Conservation (phyloP, 495 filamentous ascomycete species). For the Aspergillus biplanus region DNA sequence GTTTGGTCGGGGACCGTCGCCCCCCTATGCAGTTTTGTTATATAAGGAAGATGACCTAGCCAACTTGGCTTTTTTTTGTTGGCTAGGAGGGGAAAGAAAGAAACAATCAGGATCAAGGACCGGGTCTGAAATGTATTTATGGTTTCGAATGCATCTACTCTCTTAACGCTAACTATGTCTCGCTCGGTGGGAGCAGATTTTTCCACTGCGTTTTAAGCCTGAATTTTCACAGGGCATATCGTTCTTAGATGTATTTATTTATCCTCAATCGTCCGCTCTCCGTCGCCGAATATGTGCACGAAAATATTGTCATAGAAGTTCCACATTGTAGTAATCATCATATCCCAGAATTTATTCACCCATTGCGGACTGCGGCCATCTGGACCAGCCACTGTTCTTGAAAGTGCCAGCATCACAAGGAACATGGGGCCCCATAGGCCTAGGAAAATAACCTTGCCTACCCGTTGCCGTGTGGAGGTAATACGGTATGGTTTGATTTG, state of each 20-base stretch:
- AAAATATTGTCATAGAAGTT: constrained; percentile 72
- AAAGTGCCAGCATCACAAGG: constrained; percentile 48
- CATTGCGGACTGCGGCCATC: constrained; percentile 69
- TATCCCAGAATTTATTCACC: constrained; percentile 53
- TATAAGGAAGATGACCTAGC: neutral
- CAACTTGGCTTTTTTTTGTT: neutral
- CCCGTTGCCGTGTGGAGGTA: constrained; percentile 65
- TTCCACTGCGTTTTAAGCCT: neutral
- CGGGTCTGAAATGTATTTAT: too few species aligned
- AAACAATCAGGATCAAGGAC: too few species aligned
- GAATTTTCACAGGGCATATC: neutral
- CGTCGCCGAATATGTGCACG: constrained; percentile 76
- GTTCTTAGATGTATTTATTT: neutral
- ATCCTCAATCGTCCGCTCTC: constrained; percentile 68
- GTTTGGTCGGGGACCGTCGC: neutral
- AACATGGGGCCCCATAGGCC: constrained; percentile 64
- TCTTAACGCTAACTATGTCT: too few species aligned
- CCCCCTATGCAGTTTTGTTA: neutral
- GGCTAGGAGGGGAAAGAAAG: too few species aligned
- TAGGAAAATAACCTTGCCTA: constrained; percentile 66
- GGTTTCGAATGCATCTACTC: too few species aligned
- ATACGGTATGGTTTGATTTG: constrained; percentile 67
- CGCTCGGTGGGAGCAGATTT: too few species aligned
- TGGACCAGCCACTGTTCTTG: constrained; percentile 57
- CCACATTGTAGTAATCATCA: constrained; percentile 67